Percentiles rank a stretch among this genome's conserved stretches.
Conservation (phyloP, 2,329 filamentous ascomycete genomes). For the Venturiaceae sp. region DNA sequence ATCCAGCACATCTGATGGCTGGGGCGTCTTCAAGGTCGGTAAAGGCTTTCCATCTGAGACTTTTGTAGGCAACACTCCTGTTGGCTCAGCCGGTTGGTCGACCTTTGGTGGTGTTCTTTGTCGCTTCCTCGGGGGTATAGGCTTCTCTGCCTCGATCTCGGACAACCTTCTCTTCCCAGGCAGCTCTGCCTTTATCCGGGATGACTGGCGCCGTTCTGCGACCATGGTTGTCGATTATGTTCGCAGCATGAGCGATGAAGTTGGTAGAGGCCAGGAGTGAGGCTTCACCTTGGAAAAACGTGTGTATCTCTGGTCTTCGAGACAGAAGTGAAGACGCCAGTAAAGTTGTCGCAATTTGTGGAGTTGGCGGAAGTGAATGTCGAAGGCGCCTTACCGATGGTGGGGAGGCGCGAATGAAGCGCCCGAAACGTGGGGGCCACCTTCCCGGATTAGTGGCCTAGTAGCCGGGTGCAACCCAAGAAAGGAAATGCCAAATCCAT, state of each 20-base stretch:
- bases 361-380: too few species aligned
- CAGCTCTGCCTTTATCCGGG: conserved; percentile 6
- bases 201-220: conserved; percentile 2
- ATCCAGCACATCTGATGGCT: conserved; percentile 4
- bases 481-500: not conserved
- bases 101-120: not conserved
- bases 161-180: conserved; percentile 3
- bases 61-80: conserved; percentile 1
- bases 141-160: not conserved
- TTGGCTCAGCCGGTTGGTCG: not conserved
- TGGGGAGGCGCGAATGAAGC: too few species aligned
- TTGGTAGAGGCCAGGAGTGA: too few species aligned
- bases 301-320: too few species aligned
- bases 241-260: too few species aligned
- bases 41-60: conserved; percentile 6
- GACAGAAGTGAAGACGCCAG: too few species aligned
- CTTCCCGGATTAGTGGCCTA: too few species aligned
- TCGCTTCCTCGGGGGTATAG: not conserved
- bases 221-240: not conserved
- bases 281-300: too few species aligned
- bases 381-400: too few species aligned
- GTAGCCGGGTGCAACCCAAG: not conserved
- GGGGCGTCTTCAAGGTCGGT: conserved; percentile 1
- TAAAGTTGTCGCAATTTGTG: too few species aligned
- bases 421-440: not conserved